These are phyloP conservation scores for Periconia sp. DNA, from an alignment of 2,329 filamentous ascomycete genomes.

Conservation along the genomic window DNA sequence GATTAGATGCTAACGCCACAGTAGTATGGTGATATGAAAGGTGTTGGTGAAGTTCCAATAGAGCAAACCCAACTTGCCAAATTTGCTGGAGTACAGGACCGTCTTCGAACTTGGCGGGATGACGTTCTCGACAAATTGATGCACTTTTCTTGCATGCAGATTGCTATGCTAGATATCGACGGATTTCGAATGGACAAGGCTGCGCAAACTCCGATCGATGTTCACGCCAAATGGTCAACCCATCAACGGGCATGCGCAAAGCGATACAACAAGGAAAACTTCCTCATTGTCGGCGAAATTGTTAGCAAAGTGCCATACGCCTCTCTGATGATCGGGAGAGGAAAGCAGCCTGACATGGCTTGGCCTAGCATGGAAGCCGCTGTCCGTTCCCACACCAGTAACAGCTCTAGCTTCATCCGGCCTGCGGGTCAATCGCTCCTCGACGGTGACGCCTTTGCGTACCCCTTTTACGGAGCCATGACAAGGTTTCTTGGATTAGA, in stretches of 20 bases:
- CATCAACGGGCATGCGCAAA: slow-evolving; percentile 60
- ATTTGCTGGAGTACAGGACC: slow-evolving; percentile 68
- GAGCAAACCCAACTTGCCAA: slow-evolving; percentile 65
- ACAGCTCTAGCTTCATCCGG: slow-evolving; percentile 54
- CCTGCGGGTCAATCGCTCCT: slow-evolving; percentile 56
- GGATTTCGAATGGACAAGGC: slow-evolving; percentile 70
- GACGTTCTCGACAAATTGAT: slow-evolving; percentile 60
- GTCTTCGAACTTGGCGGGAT: slow-evolving; percentile 64
- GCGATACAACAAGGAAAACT: slow-evolving; percentile 62
- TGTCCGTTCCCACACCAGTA: slow-evolving; percentile 49
- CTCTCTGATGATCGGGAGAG: slow-evolving; percentile 64
- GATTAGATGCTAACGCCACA: not conserved
- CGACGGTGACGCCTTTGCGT: slow-evolving; percentile 64
- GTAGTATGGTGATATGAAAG: slow-evolving; percentile 60
- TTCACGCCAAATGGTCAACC: slow-evolving; percentile 60
- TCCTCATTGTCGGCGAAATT: slow-evolving; percentile 66
- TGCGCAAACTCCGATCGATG: slow-evolving; percentile 64
- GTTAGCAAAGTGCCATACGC: slow-evolving; percentile 64
- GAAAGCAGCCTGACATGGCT: slow-evolving; percentile 58
- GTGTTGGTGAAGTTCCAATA: slow-evolving; percentile 64
- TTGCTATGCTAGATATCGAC: slow-evolving; percentile 65
- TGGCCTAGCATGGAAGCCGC: slow-evolving; percentile 52
- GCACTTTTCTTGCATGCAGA: slow-evolving; percentile 65
- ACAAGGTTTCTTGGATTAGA: slow-evolving; percentile 64
- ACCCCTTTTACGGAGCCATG: slow-evolving; percentile 64